Base-by-base conservation (phyloP, 139 green algal species). In the Yamagishiella unicocca region DNA sequence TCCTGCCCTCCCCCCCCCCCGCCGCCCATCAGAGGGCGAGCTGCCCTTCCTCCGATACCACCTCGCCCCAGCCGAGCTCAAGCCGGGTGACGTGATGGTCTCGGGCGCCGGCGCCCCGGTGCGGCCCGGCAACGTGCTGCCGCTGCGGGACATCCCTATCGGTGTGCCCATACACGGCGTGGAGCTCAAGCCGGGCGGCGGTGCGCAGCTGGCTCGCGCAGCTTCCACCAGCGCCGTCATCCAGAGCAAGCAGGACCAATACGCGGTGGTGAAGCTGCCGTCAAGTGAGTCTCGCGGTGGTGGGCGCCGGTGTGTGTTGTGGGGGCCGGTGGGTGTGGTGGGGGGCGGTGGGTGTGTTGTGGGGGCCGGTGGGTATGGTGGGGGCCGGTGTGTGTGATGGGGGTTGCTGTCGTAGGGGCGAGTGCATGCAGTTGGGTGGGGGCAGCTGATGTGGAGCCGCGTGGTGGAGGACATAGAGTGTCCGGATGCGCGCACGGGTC, bases 161-260 rank as follows among this genome's bases (percentile, higher is more conserved):
- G 94, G 90, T 29, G 84, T 88, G 68, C 91, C 87, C 22, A 90
- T 98, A 6, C 95, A 98, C 92, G 98, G 97, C 89, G 87, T 99
- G 31, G 97, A 99, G 92, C 89, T 99, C 75, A 40, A 58, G 33
- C 96, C 97, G 0, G 95, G 95, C 42, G 82, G 90, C 14, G 97
- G 97, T 4, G 97, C 93, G 1, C 87, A 96, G 90, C 71, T 99
- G 83, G 92, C 87, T 4, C 91, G 97, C 33, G 84, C 96, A 2
- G 97, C 96, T 8, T 95, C 95, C n/a, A 94, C 93, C 19, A 90
- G 75, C 27, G 95, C 93, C 7, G 95, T 72, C 9, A 93, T 95
- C 35, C 64, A 83, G 31, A 88, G 88, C 89, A 95, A 95, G 92
- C 90, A 90, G 84, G 92, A 97, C 79, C 90, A 95, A 0, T 95